Evolutionary conservation across 148 eudicot species (phyloP).

Genomic region (Limonium bicolor): DNA sequence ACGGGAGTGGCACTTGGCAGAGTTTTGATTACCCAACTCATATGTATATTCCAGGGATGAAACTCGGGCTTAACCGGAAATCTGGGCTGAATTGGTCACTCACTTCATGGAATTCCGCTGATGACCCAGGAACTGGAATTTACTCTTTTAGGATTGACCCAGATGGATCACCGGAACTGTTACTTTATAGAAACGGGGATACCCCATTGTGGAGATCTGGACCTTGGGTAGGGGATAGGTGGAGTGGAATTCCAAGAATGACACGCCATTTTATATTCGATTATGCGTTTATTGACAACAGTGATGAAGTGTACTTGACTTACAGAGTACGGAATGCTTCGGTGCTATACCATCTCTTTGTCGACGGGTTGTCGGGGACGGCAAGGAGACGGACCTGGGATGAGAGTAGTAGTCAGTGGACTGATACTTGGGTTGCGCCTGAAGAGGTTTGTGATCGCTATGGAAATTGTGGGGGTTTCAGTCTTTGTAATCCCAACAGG

Average conservation of each 20-base stretch:
- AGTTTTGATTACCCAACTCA: constrained; percentile 39
- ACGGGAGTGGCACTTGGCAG: constrained; percentile 20
- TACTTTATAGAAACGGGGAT: constrained; percentile 18
- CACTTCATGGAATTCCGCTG: constrained; percentile 32
- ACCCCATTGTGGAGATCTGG: constrained; percentile 16
- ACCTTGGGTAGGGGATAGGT: constrained; percentile 32
- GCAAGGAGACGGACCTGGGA: neutral
- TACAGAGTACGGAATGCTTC: neutral
- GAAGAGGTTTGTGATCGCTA: neutral
- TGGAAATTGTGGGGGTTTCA: neutral
- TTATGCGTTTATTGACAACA: constrained; percentile 11
- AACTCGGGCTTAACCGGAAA: constrained; percentile 18
- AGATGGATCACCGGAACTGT: constrained; percentile 28
- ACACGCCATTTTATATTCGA: constrained; percentile 15
- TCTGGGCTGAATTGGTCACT: constrained; percentile 22
- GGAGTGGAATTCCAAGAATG: constrained; percentile 39
- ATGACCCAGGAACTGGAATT: constrained; percentile 29
- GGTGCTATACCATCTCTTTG: neutral
- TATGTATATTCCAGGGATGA: constrained; percentile 30
- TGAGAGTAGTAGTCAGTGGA: neutral
- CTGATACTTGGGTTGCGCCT: neutral
- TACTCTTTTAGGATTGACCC: constrained; percentile 18
- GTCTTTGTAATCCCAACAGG: neutral
- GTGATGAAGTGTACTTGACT: constrained; percentile 16
- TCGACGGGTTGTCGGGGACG: neutral